A percentile compares a stretch with the other conserved stretches of the same genome.
phyloP scores from a whole-genome alignment of 2,329 filamentous ascomycete species.

The Penicillium sclerotigenum region DNA sequence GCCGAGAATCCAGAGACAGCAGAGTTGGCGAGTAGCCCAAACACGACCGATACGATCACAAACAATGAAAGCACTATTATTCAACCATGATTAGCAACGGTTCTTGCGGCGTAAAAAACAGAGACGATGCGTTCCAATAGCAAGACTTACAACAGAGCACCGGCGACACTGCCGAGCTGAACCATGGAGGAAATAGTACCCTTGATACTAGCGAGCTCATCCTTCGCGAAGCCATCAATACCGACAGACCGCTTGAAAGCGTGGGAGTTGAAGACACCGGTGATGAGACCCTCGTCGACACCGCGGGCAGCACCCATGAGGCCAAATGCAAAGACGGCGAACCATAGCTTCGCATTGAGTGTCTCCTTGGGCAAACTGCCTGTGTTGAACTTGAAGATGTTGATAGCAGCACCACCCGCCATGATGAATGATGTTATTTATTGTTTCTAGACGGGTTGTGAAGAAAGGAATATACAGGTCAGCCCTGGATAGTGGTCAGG shows the following conservation, averaged over 20 bases:
- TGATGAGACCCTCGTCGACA: constrained; percentile 70
- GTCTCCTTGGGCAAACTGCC: constrained; percentile 63
- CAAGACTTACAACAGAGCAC: constrained; percentile 42
- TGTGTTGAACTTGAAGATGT: constrained; percentile 49
- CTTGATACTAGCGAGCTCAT: constrained; percentile 55
- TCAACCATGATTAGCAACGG: constrained; percentile 17
- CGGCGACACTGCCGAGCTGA: constrained; percentile 67
- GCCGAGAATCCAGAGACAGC: constrained; percentile 56
- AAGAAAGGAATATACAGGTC: background rate
- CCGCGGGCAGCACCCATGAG: constrained; percentile 70
- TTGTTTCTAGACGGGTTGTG: background rate
- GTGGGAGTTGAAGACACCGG: constrained; percentile 61
- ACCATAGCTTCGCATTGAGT: constrained; percentile 72
- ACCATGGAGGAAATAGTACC: constrained; percentile 74
- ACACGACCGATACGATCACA: constrained; percentile 62
- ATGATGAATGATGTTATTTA: background rate
- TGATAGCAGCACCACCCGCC: constrained; percentile 38
- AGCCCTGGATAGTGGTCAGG: constrained; percentile 4
- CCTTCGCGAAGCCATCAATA: constrained; percentile 4
- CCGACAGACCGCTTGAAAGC: constrained; percentile 55
- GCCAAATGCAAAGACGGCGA: constrained; percentile 66
- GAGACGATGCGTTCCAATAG: background rate
- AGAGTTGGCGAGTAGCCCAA: constrained; percentile 59
- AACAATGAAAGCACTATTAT: constrained; percentile 57
- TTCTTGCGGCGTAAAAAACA: background rate